phyloP scores from a whole-genome alignment of 148 eudicot genomes.

The Fagopyrum esculentum region DNA sequence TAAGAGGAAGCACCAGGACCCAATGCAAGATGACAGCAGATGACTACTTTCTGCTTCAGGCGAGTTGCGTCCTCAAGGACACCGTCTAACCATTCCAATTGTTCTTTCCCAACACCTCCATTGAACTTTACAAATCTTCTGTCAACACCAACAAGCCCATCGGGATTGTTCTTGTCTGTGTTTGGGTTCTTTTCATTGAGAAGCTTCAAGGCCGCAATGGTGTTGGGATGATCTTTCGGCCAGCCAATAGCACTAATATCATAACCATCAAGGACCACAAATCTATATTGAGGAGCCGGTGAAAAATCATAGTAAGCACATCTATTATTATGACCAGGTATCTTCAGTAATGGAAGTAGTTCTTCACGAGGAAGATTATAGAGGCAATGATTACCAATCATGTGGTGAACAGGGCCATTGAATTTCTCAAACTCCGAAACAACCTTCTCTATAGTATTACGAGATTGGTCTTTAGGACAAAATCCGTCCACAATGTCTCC shows the following conservation, averaged over 20 bases:
- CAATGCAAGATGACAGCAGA: conserved; percentile 80
- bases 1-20: conserved; percentile 47
- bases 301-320: conserved; percentile 85
- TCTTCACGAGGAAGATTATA: conserved; percentile 83
- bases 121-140: conserved; percentile 87
- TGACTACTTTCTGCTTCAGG: conserved; percentile 55
- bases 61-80: conserved; percentile 62
- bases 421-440: conserved; percentile 57
- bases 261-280: conserved; percentile 87
- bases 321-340: conserved; percentile 28
- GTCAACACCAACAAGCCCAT: conserved; percentile 49
- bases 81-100: conserved; percentile 65
- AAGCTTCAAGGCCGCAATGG: conserved; percentile 44
- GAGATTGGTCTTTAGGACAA: conserved; percentile 85
- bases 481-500: conserved; percentile 95
- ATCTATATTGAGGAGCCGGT: conserved; percentile 56
- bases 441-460: conserved; percentile 46
- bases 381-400: conserved; percentile 98
- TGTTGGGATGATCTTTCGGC: conserved; percentile 76
- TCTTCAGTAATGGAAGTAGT: conserved; percentile 65
- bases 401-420: conserved; percentile 73
- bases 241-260: conserved; percentile 94
- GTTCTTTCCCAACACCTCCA: conserved; percentile 82
- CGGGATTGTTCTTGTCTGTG: conserved; percentile 78
- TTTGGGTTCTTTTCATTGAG: conserved; percentile 74